Base-by-base conservation (phyloP, 1,139 yeast species). In the Blastobotrys apis region DNA sequence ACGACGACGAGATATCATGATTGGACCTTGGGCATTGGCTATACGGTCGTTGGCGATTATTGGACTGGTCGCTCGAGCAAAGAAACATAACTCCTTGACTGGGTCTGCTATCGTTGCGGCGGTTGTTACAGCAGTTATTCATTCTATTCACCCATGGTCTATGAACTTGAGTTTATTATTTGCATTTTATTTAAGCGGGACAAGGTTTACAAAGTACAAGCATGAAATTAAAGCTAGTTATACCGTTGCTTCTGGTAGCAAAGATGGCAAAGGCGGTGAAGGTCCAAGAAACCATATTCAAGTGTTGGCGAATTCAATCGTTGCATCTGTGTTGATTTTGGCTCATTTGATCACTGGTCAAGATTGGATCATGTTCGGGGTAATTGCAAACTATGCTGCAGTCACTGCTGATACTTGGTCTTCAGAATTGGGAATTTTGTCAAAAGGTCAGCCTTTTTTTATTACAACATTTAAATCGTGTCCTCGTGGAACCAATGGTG, bases 401-500 rank as follows among this genome's bases (percentile, higher is more conserved):
- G 75, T 71, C 10, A 69, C 70, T 1, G 70, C 75, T 3, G 78
- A 73, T 47, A 72, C 78, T 0, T 69, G 73, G 69, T 72, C 77
- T 2, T 71, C 75, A 1, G 78, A 74, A 48, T 56, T 74, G 20
- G 78, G 78, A 2, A 72, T 73, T 13, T 52, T 74, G 21, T 69
- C 76, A 1, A 53, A 53, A 25, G 43, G 60, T 4, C 50, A 56
- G 15, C 76, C 78, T 2, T 48, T 66, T 23, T 60, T 72, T 15
- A 69, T 73, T 48, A 72, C 75, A n/a, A 67, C 71, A 2, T 57
- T 69, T 23, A 54, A 59, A 26, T 60, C 60, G 3, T 73, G 74
- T 36, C 77, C 78, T 1, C 66, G 64, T 22, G 78, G 78, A 13
- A 73, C 77, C 15, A 74, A 73, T 52, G 78, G 78, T 6, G 78